A percentile compares a stretch with the other conserved stretches of the same genome.
Evolutionary conservation across 169 alveolate species (phyloP).

Genomic region (Pseudocohnilembus persalinus): DNA sequence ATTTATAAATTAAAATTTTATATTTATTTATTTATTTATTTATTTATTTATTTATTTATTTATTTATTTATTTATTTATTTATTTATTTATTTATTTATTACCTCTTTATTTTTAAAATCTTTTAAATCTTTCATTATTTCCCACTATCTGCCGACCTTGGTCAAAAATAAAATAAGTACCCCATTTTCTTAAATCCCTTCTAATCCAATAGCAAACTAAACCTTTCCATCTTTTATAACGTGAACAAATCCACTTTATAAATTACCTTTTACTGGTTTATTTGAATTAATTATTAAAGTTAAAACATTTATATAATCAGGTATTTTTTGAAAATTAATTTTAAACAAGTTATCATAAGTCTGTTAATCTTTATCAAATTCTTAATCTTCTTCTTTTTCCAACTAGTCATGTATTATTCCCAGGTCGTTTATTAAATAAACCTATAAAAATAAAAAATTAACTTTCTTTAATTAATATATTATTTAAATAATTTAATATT

Average conservation of each 20-base stretch:
- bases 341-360: neutral
- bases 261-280: neutral
- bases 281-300: neutral
- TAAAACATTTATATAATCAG: neutral
- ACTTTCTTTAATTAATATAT: too few relatives aligned
- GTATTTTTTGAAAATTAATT: neutral
- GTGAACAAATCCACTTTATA: neutral
- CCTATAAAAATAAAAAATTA: neutral
- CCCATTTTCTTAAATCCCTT: neutral
- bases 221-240: neutral
- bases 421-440: neutral
- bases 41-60: too few relatives aligned
- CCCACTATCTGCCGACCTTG: neutral
- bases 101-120: neutral
- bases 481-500: too few relatives aligned
- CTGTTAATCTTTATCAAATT: neutral
- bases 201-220: neutral
- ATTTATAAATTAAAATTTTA: too few relatives aligned
- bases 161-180: too few relatives aligned
- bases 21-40: too few relatives aligned
- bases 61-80: too few relatives aligned
- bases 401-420: neutral
- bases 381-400: neutral
- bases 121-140: too few relatives aligned
- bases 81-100: too few relatives aligned